Conservation (phyloP, 2,329 filamentous ascomycete genomes). For the Aspergillus aculeatinus region DNA sequence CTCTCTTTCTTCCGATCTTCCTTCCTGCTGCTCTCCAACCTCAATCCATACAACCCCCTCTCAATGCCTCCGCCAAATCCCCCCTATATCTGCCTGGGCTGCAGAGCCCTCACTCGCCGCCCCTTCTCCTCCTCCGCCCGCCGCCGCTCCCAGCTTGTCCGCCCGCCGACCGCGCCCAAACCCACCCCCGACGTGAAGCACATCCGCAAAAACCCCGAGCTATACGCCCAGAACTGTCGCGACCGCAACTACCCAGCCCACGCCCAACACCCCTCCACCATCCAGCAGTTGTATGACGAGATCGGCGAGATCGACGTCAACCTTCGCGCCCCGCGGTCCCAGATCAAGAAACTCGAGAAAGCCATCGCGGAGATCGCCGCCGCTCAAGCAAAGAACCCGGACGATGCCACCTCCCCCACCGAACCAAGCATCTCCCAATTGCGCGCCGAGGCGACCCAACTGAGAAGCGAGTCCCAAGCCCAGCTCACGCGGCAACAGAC, state of each 20-base stretch:
- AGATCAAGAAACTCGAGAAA: constrained; percentile 46
- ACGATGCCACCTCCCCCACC: constrained; percentile 2
- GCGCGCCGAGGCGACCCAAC: constrained; percentile 38
- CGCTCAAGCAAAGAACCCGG: constrained; percentile 18
- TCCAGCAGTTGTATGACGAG: constrained; percentile 45
- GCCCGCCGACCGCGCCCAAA: constrained; percentile 74
- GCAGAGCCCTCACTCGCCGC: constrained; percentile 25
- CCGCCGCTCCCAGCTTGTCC: constrained; percentile 30
- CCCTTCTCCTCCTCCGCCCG: constrained; percentile 19
- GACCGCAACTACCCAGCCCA: constrained; percentile 75
- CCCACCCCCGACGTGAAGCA: constrained; percentile 80
- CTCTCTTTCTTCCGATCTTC: neutral
- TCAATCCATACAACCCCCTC: neutral
- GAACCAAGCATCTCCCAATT: constrained; percentile 25
- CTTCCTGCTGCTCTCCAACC: constrained; percentile 8
- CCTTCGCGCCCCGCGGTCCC: constrained; percentile 42
- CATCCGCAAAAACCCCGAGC: constrained; percentile 78
- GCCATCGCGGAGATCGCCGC: constrained; percentile 38
- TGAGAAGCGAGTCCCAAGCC: constrained; percentile 39
- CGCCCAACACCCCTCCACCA: constrained; percentile 53
- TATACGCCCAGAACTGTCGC: constrained; percentile 79
- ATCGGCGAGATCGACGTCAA: constrained; percentile 40
- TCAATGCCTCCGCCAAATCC: constrained; percentile 26
- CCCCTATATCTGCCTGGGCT: constrained; percentile 38
- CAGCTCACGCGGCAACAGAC: constrained; percentile 32